Evolutionary conservation across 768 basidiomycete genomes (phyloP).

Genomic region (Podaxis pistillaris): DNA sequence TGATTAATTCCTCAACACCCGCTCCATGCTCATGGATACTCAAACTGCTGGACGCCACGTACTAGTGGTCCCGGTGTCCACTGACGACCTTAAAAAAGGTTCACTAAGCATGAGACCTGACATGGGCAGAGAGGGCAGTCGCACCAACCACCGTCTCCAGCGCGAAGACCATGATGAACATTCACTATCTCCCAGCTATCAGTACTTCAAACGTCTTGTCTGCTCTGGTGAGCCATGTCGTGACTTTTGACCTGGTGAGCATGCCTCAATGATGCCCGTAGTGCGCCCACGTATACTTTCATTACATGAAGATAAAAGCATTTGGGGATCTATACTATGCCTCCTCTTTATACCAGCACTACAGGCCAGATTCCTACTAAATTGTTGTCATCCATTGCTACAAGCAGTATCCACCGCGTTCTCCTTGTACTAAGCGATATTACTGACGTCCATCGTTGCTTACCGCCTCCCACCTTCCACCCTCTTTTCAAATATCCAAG

Average conservation of each 20-base stretch:
- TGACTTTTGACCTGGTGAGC: neutral
- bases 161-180: no score
- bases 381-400: neutral
- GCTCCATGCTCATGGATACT: no score
- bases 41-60: no score
- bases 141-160: no score
- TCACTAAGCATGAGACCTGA: no score
- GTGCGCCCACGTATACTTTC: neutral
- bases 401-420: slow-evolving; percentile 9
- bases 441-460: slow-evolving; percentile 17
- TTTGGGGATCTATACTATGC: neutral
- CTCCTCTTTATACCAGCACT: neutral
- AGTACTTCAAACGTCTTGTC: neutral
- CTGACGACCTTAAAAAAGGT: no score
- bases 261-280: neutral
- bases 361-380: neutral
- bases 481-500: slow-evolving; percentile 37
- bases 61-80: no score
- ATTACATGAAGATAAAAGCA: neutral
- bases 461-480: slow-evolving; percentile 41
- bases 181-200: neutral
- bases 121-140: no score
- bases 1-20: no score
- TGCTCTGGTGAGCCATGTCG: neutral
- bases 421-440: slow-evolving; percentile 7